phyloP scores from a whole-genome alignment of 2,329 filamentous ascomycete genomes.

The Bipolaris zeicola region DNA sequence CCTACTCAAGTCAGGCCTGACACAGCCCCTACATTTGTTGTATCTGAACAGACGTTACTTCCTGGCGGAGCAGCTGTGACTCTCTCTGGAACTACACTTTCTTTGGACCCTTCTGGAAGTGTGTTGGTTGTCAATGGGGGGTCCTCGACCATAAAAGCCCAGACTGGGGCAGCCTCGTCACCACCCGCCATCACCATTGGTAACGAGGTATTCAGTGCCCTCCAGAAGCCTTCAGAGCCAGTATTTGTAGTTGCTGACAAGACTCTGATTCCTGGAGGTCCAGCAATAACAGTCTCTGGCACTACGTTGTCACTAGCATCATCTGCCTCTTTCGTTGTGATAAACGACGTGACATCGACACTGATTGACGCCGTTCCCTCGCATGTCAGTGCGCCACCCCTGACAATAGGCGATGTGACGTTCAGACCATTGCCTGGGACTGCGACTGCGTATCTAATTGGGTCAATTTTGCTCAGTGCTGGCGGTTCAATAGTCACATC shows the following conservation, averaged over 20 bases:
- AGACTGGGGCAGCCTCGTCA: slow-evolving; percentile 18
- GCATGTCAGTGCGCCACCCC: slow-evolving; percentile 32
- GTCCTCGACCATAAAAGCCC: slow-evolving; percentile 41
- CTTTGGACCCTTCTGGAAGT: slow-evolving; percentile 33
- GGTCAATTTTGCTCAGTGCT: slow-evolving; percentile 46
- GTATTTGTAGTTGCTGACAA: slow-evolving; percentile 46
- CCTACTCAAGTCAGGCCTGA: slow-evolving; percentile 5
- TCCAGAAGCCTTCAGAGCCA: slow-evolving; percentile 12
- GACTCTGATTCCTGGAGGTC: slow-evolving; percentile 46
- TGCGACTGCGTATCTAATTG: slow-evolving; percentile 47
- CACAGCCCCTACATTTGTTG: slow-evolving; percentile 39
- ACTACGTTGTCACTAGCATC: slow-evolving; percentile 41
- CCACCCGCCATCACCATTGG: slow-evolving; percentile 25
- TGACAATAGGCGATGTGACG: slow-evolving; percentile 38
- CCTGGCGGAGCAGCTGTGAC: slow-evolving; percentile 43
- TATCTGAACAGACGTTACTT: slow-evolving; percentile 47
- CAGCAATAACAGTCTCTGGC: slow-evolving; percentile 41
- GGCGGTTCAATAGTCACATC: slow-evolving; percentile 42
- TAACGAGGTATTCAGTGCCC: slow-evolving; percentile 23
- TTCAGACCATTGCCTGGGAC: slow-evolving; percentile 38
- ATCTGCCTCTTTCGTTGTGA: slow-evolving; percentile 38
- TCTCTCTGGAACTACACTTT: slow-evolving; percentile 40
- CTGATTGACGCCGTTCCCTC: slow-evolving; percentile 33
- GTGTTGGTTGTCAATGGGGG: slow-evolving; percentile 42
- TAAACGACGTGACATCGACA: slow-evolving; percentile 45